phyloP scores from a whole-genome alignment of 2,329 filamentous ascomycete genomes.

The Dryadomyces quercus-mongolicae region DNA sequence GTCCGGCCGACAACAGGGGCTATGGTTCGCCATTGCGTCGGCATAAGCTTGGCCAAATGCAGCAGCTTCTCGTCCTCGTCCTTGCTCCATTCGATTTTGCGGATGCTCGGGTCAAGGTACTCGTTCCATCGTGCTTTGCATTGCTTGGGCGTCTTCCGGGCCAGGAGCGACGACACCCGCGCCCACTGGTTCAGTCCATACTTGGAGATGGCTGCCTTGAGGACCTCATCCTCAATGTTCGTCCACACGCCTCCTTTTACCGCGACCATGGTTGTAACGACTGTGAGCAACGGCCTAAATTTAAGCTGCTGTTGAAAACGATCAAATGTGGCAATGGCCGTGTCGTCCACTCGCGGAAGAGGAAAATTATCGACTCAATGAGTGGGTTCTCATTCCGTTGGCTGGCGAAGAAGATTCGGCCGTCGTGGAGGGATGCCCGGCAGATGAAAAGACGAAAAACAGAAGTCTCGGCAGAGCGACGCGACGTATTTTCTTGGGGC shows the following conservation, averaged over 20 bases:
- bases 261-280: slow-evolving; percentile 46
- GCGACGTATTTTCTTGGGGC: neutral
- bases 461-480: neutral
- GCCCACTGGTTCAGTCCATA: slow-evolving; percentile 98
- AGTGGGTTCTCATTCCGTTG: neutral
- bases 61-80: slow-evolving; percentile 97
- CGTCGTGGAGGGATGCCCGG: neutral
- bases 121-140: slow-evolving; percentile 98
- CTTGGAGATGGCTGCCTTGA: slow-evolving; percentile 90
- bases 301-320: neutral
- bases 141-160: slow-evolving; percentile 96
- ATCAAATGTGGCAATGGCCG: neutral
- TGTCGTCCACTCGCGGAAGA: neutral
- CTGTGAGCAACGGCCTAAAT: neutral
- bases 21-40: slow-evolving; percentile 97
- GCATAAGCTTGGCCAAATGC: slow-evolving; percentile 95
- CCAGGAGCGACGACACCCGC: slow-evolving; percentile 90
- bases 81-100: slow-evolving; percentile 97
- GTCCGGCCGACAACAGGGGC: slow-evolving; percentile 93
- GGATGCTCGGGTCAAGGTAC: slow-evolving; percentile 96
- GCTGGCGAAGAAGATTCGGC: neutral
- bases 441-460: neutral
- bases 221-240: slow-evolving; percentile 83
- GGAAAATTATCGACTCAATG: neutral
- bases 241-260: slow-evolving; percentile 67